Percentiles rank a stretch among this genome's conserved stretches.
Conservation (phyloP, 768 basidiomycete species). For the Pluteus cervinus region DNA sequence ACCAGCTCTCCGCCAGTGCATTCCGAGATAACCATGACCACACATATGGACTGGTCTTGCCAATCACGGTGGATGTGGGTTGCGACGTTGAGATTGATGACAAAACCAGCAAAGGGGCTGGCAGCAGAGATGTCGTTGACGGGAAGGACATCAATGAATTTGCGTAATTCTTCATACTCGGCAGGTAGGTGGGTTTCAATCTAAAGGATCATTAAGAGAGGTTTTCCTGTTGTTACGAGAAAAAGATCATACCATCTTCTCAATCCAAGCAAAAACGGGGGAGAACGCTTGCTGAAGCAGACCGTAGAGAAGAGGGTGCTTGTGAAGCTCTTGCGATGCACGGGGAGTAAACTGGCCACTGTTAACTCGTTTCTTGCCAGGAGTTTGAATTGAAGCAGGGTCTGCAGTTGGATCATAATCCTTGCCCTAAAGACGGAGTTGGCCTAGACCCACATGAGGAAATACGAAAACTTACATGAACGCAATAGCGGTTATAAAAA, state of each 20-base stretch:
- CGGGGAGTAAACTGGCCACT: not conserved
- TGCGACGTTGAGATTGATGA: conserved; percentile 13
- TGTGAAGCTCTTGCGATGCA: not conserved
- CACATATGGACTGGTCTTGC: conserved; percentile 16
- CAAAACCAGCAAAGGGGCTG: conserved; percentile 14
- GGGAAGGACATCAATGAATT: conserved; percentile 6
- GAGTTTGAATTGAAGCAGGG: not conserved
- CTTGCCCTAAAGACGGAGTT: not conserved
- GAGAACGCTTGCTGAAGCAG: not conserved
- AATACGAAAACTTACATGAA: not conserved
- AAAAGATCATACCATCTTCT: conserved; percentile 2
- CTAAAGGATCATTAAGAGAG: not conserved
- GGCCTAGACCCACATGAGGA: not conserved
- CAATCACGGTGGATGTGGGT: conserved; percentile 16
- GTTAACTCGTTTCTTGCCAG: conserved; percentile 1
- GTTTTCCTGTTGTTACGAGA: not conserved
- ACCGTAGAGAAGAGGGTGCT: not conserved
- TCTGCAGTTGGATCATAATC: not conserved
- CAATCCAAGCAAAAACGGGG: conserved; percentile 1
- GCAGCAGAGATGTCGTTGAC: conserved; percentile 8
- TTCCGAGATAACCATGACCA: conserved; percentile 15
- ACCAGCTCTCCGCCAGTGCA: conserved; percentile 19
- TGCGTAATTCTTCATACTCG: not conserved
- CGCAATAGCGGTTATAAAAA: conserved; percentile 1
- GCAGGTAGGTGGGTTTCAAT: not conserved